These are phyloP conservation scores for Penicillium psychrosexuale DNA, from an alignment of 2,329 filamentous ascomycete species.

Conservation along the genomic window DNA sequence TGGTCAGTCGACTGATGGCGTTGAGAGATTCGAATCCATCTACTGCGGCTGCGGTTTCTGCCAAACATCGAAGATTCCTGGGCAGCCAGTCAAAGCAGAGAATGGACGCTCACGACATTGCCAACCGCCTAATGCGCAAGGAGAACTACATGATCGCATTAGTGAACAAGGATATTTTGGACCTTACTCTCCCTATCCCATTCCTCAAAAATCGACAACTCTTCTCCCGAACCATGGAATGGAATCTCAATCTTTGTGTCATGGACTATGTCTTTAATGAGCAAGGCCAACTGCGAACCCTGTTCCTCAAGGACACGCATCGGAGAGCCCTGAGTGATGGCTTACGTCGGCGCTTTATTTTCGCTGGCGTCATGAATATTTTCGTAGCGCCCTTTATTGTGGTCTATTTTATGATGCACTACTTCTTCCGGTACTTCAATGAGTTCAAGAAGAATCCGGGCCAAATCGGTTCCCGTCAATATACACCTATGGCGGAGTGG, in stretches of 20 bases:
- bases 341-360: slow-evolving; percentile 72
- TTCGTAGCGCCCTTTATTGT: slow-evolving; percentile 83
- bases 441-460: slow-evolving; percentile 95
- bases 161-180: slow-evolving; percentile 93
- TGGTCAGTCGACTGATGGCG: slow-evolving; percentile 80
- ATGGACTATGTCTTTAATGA: slow-evolving; percentile 93
- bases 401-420: slow-evolving; percentile 80
- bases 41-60: slow-evolving; percentile 64
- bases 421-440: slow-evolving; percentile 94
- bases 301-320: slow-evolving; percentile 81
- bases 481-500: slow-evolving; percentile 93
- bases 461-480: slow-evolving; percentile 80
- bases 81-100: slow-evolving; percentile 88
- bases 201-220: slow-evolving; percentile 75
- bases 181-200: slow-evolving; percentile 81
- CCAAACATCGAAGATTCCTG: slow-evolving; percentile 59
- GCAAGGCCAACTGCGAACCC: slow-evolving; percentile 77
- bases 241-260: slow-evolving; percentile 86
- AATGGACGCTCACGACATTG: slow-evolving; percentile 94
- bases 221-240: slow-evolving; percentile 85
- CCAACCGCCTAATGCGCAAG: slow-evolving; percentile 91
- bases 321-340: slow-evolving; percentile 74
- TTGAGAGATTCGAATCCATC: slow-evolving; percentile 82
- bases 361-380: slow-evolving; percentile 82
- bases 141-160: slow-evolving; percentile 97